Base-by-base conservation (phyloP, 495 filamentous ascomycete genomes). In the Aspergillus steynii region DNA sequence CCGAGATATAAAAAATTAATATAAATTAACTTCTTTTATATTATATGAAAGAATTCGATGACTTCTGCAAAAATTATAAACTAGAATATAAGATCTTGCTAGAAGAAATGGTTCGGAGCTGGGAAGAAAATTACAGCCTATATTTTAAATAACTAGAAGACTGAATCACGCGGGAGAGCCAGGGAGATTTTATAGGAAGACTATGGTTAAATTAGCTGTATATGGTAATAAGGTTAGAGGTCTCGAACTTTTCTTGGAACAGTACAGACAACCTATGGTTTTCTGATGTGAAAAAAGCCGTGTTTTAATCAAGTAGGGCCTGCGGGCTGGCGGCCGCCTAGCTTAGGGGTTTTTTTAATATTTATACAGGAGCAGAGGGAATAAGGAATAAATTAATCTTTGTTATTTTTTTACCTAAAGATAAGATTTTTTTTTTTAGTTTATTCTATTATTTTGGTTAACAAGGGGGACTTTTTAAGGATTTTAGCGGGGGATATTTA, bases 61-160 rank as follows among this genome's bases (percentile, higher is more conserved):
- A 57, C 29, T 69, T 53, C 48, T 69, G 55, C 53, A 69, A 29
- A 28, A 48, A 55, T 2, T 69, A 67, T 52, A 42, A 50, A 1
- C 55, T 52, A 26, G 56, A 32, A 8, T 27, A 61, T 32, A 54
- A 61, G 59, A 58, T 53, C 45, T 51, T 57, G 6, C 60, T 69
- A 50, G 56, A 65, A n/a, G 37, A 69, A 50, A 52, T 20, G 50
- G 37, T 65, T 32, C 45, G 37, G 50, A 31, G 14, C 20, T 69
- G 56, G 64, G 64, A 69, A 49, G 55, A 57, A 15, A 0, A 58
- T 3, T 61, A 69, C 12, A 12, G 50, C 31, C 34, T 59, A 54
- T 31, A 64, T n/a, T 66, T 69, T 51, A 59, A 66, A 52, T 64
- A 64, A 58, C 50, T 66, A 6, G 66, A 69, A 64, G 9, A 56